Evolutionary conservation across 1,284 basidiomycete genomes (phyloP).

Genomic region (Mycena citricolor): DNA sequence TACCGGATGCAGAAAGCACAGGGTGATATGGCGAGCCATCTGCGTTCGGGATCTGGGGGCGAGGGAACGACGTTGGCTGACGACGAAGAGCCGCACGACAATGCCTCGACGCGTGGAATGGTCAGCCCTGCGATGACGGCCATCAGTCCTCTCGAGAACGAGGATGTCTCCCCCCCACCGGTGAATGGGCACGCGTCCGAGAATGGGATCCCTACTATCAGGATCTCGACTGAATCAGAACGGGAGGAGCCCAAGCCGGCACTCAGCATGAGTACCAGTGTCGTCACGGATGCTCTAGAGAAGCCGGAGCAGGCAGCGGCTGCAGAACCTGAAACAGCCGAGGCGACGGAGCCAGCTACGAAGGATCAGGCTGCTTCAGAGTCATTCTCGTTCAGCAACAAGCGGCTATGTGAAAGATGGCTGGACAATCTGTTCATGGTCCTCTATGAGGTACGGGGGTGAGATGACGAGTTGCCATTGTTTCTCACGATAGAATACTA

Average conservation of each 20-base stretch:
- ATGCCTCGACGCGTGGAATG: conserved; percentile 71
- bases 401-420: conserved; percentile 96
- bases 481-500: no score
- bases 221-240: conserved; percentile 83
- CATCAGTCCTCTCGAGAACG: conserved; percentile 11
- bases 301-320: conserved; percentile 63
- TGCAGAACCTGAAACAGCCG: conserved; percentile 42
- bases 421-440: conserved; percentile 99
- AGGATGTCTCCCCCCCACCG: conserved; percentile 27
- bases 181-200: conserved; percentile 31
- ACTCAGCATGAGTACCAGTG: conserved; percentile 34
- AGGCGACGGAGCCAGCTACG: conserved; percentile 32
- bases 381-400: conserved; percentile 91
- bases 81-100: conserved; percentile 56
- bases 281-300: conserved; percentile 45
- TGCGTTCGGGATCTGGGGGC: conserved; percentile 16
- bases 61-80: conserved; percentile 29
- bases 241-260: conserved; percentile 24
- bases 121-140: conserved; percentile 37
- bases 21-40: conserved; percentile 40
- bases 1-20: conserved; percentile 87
- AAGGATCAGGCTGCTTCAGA: conserved; percentile 42
- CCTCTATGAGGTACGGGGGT: conserved; percentile 89
- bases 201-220: conserved; percentile 75
- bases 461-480: no score